Evolutionary conservation across 306 rosid genomes (phyloP), one percentile per base, ranked within the genome.

Genomic region (Carpinus viminea): DNA sequence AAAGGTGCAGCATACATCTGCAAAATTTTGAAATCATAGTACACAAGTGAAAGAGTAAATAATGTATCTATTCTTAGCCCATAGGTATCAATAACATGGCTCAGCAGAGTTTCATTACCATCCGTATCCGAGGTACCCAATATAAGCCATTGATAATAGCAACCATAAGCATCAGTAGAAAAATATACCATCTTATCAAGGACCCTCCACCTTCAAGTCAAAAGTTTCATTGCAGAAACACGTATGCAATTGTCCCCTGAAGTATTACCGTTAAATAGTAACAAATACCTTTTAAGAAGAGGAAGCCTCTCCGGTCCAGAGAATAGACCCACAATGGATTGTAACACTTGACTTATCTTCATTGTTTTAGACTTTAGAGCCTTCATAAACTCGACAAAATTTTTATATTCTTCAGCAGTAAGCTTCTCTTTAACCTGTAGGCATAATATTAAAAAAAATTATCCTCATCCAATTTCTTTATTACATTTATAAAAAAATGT

Each of bases 331-430:
- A 78, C 86, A 81, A 94, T 92, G 79, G 89, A 85, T 74, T 78
- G 90, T 80, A 91, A 92, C 74, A 91, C 96, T 87, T 92, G 95
- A 50, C 78, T 79, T 55, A 87, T 87, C 86, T 83, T 89, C 95
- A 92, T 83, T n/a, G 89, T 88, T 91, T 94, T 92, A 74, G 92
- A 88, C 84, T 92, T 92, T 10, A 94, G 91, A 53, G 97, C 97
- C 84, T 91, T 92, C 97, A 94, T 92, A 74, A 79, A 88, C 74
- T 85, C 84, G 75, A 92, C 97, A 79, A 92, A 94, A 76, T 89
- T 92, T 74, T 76, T 78, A 82, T 94, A 94, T 79, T 94, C 97
- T 9, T 86, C 70, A 52, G 87, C 73, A 85, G 88, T 87, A 56
- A 92, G 97, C 82, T 89, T 91, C 79, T 87, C 97, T 75, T 84